Base-by-base conservation (phyloP, 148 eudicot genomes). In the Rheum nobile region DNA sequence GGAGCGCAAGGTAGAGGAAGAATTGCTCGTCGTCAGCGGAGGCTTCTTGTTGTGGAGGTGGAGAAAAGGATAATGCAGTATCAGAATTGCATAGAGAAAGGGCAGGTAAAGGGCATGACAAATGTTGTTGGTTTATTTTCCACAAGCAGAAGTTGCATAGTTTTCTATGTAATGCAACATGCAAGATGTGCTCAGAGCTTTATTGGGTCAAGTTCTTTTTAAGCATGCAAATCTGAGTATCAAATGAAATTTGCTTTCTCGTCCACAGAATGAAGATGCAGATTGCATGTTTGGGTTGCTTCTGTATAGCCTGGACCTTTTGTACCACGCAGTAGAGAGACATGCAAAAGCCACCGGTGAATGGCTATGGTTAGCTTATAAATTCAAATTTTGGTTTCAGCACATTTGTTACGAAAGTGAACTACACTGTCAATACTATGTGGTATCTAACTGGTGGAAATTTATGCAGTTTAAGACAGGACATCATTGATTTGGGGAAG, bases 1-100 rank as follows among this genome's bases (percentile, higher is more conserved):
- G 87, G 94, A 81, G 94, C 99, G 68, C 91, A 90, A 79, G 99
- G 99, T 63, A 90, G 91, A 77, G 99, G 99, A 79, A 90, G 91
- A 84, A 76, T 87, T 74, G 99, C 99, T 83, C 88, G 99, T 57
- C 85, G 86, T 29, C 94, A 92, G 57, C 83, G 99, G 81, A 80
- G 99, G 82, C 80, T 96, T 67, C 83, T 96, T 69, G 80, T 96
- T 21, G 99, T 87, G 76, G 99, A 96, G 85, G 86, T 96, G 74
- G 99, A 96, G 82, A 92, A 82, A 80, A 84, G 83, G 79, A 87
- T 92, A 82, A 83, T 96, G 86, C 89, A 85, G 77, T 88, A 85
- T 77, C 94, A 96, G 74, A 82, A 75, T 55, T 92, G 77, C 81
- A 74, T 88, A 71, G 97, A 90, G 73, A 78, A 83, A 83, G 96